Base-by-base conservation (phyloP, 495 filamentous ascomycete species). In the Neurospora sp. region DNA sequence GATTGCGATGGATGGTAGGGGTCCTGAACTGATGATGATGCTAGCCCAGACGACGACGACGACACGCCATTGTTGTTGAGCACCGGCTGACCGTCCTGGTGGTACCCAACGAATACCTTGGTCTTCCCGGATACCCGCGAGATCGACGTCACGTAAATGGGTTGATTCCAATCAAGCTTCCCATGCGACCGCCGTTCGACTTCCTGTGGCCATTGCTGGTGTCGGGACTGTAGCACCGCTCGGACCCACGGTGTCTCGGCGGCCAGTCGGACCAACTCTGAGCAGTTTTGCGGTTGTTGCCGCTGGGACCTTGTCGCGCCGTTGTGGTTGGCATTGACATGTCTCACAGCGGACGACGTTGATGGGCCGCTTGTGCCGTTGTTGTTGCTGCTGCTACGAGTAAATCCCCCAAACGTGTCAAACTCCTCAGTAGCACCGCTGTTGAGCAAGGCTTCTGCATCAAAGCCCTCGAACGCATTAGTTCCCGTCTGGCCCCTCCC, bases 401-500 rank as follows among this genome's bases (percentile, higher is more conserved):
- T 69, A 54, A 73, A 73, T 5, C 74, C 72, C 35, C 74, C 77
- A 70, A 82, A 84, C 71, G 81, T 78, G 69, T 78, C 77, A 48
- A 85, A 85, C 10, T 73, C 72, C 18, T 79, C 72, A 14, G 79
- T 73, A 4, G 73, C 75, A 2, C 75, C 73, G 54, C 78, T 76
- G 18, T 85, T 74, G 0, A 82, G 76, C 11, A 75, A 76, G 14
- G 78, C 46, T 76, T 77, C 35, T 11, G 73, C 74, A 18, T 70
- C 69, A 16, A 44, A 71, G 0, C 82, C 39, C 10, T 81, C 77
- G 8, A 74, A 71, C 18, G 70, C 74, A 12, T 73, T 74, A 27
- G 75, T 76, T 18, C 40, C 48, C 72, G 23, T 27, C 10, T 27
- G 48, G 20, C 10, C 46, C 39, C 79, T 72, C 18, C 11, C 73